Evolutionary conservation across 106 monocot genomes (phyloP), one percentile per base, ranked within the genome.

Genomic region (Platanthera guangdongensis): DNA sequence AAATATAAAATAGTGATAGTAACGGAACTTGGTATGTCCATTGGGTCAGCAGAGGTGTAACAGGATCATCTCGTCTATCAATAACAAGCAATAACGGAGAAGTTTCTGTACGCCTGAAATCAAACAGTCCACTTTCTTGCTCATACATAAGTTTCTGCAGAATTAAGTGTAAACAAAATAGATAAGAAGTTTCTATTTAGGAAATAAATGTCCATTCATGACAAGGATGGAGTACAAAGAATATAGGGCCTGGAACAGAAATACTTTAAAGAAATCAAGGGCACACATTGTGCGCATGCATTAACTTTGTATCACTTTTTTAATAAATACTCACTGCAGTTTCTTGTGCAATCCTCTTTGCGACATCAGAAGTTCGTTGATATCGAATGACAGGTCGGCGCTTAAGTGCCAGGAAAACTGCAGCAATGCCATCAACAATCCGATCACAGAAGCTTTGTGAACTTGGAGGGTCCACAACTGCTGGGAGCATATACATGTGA

Each of bases 41-140:
- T 52, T 99, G 99, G 78, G 92, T 99, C 68, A 99, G 74, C 72
- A 99, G 85, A 48, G 99, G 99, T 18, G 99, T 99, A 67, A 99
- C 99, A 74, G 99, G 99, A 73, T 99, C 99, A 87, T 99, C 99
- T 74, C 99, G 94, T 71, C 99, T 92, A 73, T 99, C 99, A 78
- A 99, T 76, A 71, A 99, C 82, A 21, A 99, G 76, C 67, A 99
- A 84, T 74, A 99, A 79, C 12, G 99, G 94, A 76, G 94, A 99
- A 63, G 88, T 81, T 79, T 99, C 99, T 54, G 94, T 94, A 68
- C 99, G 85, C 72, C 99, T 99, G 76, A 99, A 99, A 88, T 99
- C 99, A 88, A 99, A 99, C 60, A 99, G 84, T 54, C 99, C 99
- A 87, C 99, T 99, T 85, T 99, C 99, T 51, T 99, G 99, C 82